Evolutionary conservation across 106 monocot species (phyloP).

Genomic region (Amphibolis antarctica): DNA sequence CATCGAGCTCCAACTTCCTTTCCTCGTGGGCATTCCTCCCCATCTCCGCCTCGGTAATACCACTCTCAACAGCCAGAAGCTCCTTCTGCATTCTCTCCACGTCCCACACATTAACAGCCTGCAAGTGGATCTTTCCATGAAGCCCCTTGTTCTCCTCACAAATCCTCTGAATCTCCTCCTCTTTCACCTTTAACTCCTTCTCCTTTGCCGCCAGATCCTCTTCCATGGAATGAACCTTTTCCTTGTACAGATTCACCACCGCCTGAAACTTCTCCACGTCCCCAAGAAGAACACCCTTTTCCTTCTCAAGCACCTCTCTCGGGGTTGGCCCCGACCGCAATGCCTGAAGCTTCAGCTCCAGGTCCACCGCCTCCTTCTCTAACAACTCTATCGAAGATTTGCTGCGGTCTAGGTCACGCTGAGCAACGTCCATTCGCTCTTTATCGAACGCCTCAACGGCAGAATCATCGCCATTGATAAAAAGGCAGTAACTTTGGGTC

Average conservation of each 20-base stretch:
- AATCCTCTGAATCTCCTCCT: slow-evolving; percentile 30
- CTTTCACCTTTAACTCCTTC: slow-evolving; percentile 52
- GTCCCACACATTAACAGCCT: slow-evolving; percentile 51
- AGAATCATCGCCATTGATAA: slow-evolving; percentile 57
- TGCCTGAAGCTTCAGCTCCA: slow-evolving; percentile 29
- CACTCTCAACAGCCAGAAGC: slow-evolving; percentile 54
- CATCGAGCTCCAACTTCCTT: slow-evolving; percentile 52
- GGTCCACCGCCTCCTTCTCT: slow-evolving; percentile 30
- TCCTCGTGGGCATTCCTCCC: slow-evolving; percentile 47
- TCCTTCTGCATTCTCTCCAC: slow-evolving; percentile 77
- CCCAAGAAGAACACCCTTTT: slow-evolving; percentile 25
- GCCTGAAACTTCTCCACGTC: slow-evolving; percentile 56
- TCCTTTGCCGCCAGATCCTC: slow-evolving; percentile 16
- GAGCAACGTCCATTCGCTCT: slow-evolving; percentile 18
- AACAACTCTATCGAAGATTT: slow-evolving; percentile 9
- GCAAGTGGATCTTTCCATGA: slow-evolving; percentile 34
- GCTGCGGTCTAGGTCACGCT: slow-evolving; percentile 14
- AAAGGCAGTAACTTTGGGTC: slow-evolving; percentile 39
- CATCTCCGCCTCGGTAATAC: slow-evolving; percentile 42
- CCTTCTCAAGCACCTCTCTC: slow-evolving; percentile 34
- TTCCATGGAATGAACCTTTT: slow-evolving; percentile 31
- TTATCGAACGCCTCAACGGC: slow-evolving; percentile 42
- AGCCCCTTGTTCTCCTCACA: slow-evolving; percentile 53
- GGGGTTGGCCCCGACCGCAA: slow-evolving; percentile 21
- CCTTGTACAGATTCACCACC: slow-evolving; percentile 32